These are phyloP conservation scores for Coniosporium tulheliwenetii DNA, from an alignment of 2,329 filamentous ascomycete species.

Conservation along the genomic window DNA sequence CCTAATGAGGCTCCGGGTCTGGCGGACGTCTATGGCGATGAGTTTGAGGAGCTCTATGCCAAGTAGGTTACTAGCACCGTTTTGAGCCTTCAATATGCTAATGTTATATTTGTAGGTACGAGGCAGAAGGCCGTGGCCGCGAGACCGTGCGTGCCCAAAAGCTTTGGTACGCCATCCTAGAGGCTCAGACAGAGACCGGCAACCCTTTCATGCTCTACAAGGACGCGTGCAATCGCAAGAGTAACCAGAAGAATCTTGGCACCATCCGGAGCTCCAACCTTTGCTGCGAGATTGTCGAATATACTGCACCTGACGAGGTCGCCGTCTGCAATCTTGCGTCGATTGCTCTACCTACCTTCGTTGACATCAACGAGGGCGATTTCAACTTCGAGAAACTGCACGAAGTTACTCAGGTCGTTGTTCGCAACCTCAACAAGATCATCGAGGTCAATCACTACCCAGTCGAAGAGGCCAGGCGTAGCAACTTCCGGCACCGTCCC, in stretches of 20 bases:
- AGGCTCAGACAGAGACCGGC: slow-evolving; percentile 96
- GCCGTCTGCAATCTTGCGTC: slow-evolving; percentile 97
- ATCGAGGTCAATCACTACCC: slow-evolving; percentile 98
- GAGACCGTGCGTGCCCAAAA: slow-evolving; percentile 95
- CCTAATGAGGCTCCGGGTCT: slow-evolving; percentile 91
- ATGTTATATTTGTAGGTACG: slow-evolving; percentile 43
- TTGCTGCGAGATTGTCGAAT: slow-evolving; percentile 97
- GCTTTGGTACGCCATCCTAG: slow-evolving; percentile 96
- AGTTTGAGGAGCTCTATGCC: slow-evolving; percentile 91
- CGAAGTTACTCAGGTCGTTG: slow-evolving; percentile 81
- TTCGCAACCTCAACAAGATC: slow-evolving; percentile 93
- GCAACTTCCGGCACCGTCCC: slow-evolving; percentile 93
- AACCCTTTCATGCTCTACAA: slow-evolving; percentile 99
- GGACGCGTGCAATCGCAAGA: slow-evolving; percentile 95
- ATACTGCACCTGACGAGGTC: slow-evolving; percentile 92
- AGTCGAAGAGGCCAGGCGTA: slow-evolving; percentile 82
- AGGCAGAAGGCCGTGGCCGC: slow-evolving; percentile 72
- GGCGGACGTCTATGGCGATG: slow-evolving; percentile 91
- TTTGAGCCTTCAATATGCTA: neutral
- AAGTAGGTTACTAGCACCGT: slow-evolving; percentile 16
- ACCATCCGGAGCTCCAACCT: slow-evolving; percentile 98
- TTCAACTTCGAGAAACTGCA: slow-evolving; percentile 98
- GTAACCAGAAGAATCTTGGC: slow-evolving; percentile 99
- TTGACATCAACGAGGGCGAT: slow-evolving; percentile 67
- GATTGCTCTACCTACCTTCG: slow-evolving; percentile 76